A percentile compares a stretch with the other conserved stretches of the same genome.
Evolutionary conservation across 306 rosid genomes (phyloP).

Genomic region (barrel medic (Medicago truncatula)): DNA sequence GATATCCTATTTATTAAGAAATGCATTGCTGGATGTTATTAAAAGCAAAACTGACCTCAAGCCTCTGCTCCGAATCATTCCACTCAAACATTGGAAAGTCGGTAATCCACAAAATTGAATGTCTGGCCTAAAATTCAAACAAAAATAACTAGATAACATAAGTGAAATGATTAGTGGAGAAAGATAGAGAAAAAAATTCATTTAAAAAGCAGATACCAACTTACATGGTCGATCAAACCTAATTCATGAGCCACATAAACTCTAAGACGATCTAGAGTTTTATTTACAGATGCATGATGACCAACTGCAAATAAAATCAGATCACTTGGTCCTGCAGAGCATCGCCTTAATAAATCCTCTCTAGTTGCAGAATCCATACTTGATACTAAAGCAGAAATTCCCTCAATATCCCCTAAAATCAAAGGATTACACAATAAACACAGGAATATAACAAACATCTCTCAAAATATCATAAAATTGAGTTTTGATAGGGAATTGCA

Average conservation of each 20-base stretch:
- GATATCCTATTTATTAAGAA: constrained; percentile 19
- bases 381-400: constrained; percentile 80
- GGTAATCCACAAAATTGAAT: constrained; percentile 92
- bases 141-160: constrained; percentile 37
- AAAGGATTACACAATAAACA: constrained; percentile 37
- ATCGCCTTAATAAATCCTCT: constrained; percentile 57
- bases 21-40: constrained; percentile 13
- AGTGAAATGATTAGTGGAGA: constrained; percentile 37
- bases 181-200: background rate
- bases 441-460: constrained; percentile 26
- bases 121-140: constrained; percentile 64
- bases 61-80: constrained; percentile 89
- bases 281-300: constrained; percentile 66
- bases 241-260: constrained; percentile 72
- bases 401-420: constrained; percentile 75
- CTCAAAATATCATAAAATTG: constrained; percentile 1
- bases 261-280: constrained; percentile 83
- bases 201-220: constrained; percentile 38
- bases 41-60: constrained; percentile 72
- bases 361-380: constrained; percentile 67
- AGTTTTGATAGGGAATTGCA: constrained; percentile 18
- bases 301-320: constrained; percentile 86
- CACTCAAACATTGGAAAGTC: constrained; percentile 99
- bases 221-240: constrained; percentile 79
- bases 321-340: constrained; percentile 75